Base-by-base conservation (phyloP, 2,329 filamentous ascomycete species). In the Blastomyces parvus region DNA sequence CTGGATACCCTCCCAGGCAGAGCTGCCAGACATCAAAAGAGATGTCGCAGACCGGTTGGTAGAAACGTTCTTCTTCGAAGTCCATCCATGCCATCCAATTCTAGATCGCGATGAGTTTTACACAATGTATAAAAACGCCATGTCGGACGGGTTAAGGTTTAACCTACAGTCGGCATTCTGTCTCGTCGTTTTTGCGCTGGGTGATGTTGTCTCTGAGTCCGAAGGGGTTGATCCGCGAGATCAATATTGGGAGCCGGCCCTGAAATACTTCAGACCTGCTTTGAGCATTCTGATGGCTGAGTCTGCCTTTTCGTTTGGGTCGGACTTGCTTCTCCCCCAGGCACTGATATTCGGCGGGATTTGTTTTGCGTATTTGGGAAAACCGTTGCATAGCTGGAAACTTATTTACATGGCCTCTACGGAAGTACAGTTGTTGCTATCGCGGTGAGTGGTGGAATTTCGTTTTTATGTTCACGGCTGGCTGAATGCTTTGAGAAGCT, bases 321-420 rank as follows among this genome's bases (percentile, higher is more conserved):
- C 68, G 7, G 70, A 67, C 52, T 64, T 72, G 3, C 60, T 70
- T 8, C 64, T 73, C 1, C 65, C 71, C 1, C 71, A 75, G 59
- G 68, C 71, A 4, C 62, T 74, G 8, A 71, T 74, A 4, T 65
- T 75, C 4, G 73, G 70, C 0, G 73, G 73, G 40, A 63, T 74
- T 2, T 75, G 74, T 61, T 74, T 74, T 66, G 72, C 72, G 0
- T 74, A 72, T 52, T 70, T 74, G 38, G 71, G 71, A 2, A 68
- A 71, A 11, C 73, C 73, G 3, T 62, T 74, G 36, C 72, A 75
- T 30, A 74, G 72, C 59, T 75, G 73, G 73, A 65, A 69, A 27
- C 63, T 74, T n/a, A 73, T 74, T 33, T 66, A 73, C 56, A 69
- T 70, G 14, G 73, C 73, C 8, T 70, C 71, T 5, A 71, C 70